Evolutionary conservation across 148 eudicot genomes (phyloP), one percentile per base, ranked within the genome.

Genomic region (Fallopia convolvulus): DNA sequence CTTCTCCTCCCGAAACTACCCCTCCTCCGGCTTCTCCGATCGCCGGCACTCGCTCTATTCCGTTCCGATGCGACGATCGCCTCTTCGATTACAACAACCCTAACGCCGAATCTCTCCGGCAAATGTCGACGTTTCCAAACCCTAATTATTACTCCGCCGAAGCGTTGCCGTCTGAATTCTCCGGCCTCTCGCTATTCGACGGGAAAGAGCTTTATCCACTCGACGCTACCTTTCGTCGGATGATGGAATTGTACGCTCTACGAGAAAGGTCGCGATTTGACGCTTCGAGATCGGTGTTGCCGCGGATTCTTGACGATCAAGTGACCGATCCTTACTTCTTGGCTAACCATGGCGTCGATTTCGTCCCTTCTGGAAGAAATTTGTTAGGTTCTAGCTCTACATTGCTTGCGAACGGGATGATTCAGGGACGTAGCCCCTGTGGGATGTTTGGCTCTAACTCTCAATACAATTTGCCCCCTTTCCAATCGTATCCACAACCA

Each of bases 281-380:
- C 71, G 18, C 17, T 66, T 66, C 74, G 17, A 70, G 48, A 33
- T 61, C 68, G 68, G 68, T 39, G 12, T 61, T 61, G 36, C 68
- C 68, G 33, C 15, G 68, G 68, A 61, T 23, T 61, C 36, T 61
- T 61, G 39, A 10, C 9, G 68, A 39, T 17, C 74, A 39, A 17
- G 47, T 26, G 26, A 6, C 46, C 0, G 33, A 39, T 36, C 23
- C 74, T 66, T 26, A 26, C 26, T 0, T 36, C 13, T 6, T 10
- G 1, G 74, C 11, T 17, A 42, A 39, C 48, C 46, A 13, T 5
- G 6, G 68, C 20, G 17, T 10, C 12, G 49, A 71, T 42, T 39
- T 71, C 74, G 2, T 40, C 68, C 9, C 26, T 12, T 30, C 2
- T 36, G 10, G 30, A 26, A 26, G 68, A 26, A 15, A 5, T 61